Base-by-base conservation (phyloP, 1,139 yeast species). In the Blastobotrys buckinghamii region DNA sequence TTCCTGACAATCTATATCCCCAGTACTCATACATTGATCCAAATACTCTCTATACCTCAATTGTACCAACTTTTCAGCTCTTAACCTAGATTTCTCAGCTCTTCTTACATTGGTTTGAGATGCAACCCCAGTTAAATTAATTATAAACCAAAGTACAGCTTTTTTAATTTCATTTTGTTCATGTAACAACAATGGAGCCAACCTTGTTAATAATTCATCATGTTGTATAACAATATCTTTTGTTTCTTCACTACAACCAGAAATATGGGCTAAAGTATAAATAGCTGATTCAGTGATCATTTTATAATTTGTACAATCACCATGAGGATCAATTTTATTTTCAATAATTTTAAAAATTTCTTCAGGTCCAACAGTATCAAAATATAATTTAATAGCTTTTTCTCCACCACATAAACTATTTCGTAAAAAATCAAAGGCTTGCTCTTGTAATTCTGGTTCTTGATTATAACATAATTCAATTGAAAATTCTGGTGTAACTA, bases 351-450 rank as follows among this genome's bases (percentile, higher is more conserved):
- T 50, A 38, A 65, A 58, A 26, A 67, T 53, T 19, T 61, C 59
- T 0, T 58, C 65, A 40, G 54, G 70, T 65, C 59, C 70, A 27
- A 63, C 51, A 12, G 63, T 65, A n/a, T 62, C 63, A 47, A 77
- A 61, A 10, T 78, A 57, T 35, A 65, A 59, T 44, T 70, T 70
- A 1, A 78, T 72, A 52, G 81, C 78, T 40, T 72, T 70, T 20
- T 78, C 70, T 2, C 85, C 77, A n/a, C 82, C 79, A 35, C 89
- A 81, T 0, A 90, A 78, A 45, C 84, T 67, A 61, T 89, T 89
- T 51, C 96, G 70, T 45, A 89, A 62, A n/a, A 86, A 76, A 55
- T 82, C 87, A 61, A 88, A 79, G 15, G 82, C 75, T 58, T 79
- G 82, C 44, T 81, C 83, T 50, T 83, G 82, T 24, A 87, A 75